Evolutionary conservation across 371 early-diverging fungal genomes (phyloP).

Genomic region (Mucor saturninus): DNA sequence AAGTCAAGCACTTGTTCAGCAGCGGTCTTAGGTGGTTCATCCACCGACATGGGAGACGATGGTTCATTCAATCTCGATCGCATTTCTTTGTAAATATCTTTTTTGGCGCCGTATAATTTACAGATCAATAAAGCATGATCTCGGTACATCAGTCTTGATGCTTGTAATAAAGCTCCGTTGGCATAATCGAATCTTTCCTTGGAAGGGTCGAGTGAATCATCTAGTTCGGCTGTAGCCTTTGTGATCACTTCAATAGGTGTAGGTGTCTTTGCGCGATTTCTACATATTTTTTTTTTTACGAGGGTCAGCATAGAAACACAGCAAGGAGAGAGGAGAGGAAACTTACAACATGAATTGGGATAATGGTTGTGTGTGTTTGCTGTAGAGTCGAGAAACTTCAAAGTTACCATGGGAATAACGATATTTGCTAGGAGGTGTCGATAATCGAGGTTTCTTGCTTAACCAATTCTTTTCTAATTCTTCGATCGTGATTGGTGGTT

Average conservation of each 20-base stretch:
- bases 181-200: conserved; percentile 41
- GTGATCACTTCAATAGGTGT: conserved; percentile 35
- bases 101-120: conserved; percentile 39
- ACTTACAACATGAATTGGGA: conserved; percentile 40
- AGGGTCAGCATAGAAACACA: neutral
- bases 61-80: conserved; percentile 14
- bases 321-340: too few relatives aligned
- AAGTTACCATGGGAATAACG: conserved; percentile 41
- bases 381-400: conserved; percentile 42
- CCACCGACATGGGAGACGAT: neutral
- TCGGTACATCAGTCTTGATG: conserved; percentile 37
- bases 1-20: conserved; percentile 13
- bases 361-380: conserved; percentile 25
- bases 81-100: conserved; percentile 39
- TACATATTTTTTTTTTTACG: neutral
- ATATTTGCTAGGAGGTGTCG: conserved; percentile 30
- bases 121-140: conserved; percentile 37
- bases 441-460: conserved; percentile 30
- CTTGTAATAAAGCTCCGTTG: conserved; percentile 47
- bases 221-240: conserved; percentile 24
- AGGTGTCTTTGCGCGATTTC: conserved; percentile 35
- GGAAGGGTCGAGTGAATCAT: conserved; percentile 32
- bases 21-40: neutral
- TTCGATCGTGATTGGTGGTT: conserved; percentile 32
- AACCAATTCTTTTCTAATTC: conserved; percentile 27